phyloP scores from a whole-genome alignment of 1,284 basidiomycete genomes.

The Lignosus rhinocerotis region DNA sequence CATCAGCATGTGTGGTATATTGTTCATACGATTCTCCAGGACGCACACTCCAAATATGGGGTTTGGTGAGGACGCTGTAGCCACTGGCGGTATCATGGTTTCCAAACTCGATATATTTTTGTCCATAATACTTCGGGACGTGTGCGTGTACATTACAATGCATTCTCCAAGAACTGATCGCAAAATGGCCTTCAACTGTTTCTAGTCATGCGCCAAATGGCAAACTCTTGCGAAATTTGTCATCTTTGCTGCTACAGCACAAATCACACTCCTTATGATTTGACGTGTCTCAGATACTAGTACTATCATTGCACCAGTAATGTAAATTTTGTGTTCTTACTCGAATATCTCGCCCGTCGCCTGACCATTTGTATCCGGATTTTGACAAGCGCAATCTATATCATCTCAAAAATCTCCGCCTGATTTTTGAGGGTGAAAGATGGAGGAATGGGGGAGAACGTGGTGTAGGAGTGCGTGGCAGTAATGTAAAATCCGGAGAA shows the following conservation, averaged over 20 bases:
- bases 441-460: too few relatives aligned
- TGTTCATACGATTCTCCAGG: neutral
- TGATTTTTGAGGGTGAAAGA: too few relatives aligned
- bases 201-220: neutral
- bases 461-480: too few relatives aligned
- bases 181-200: neutral
- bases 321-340: too few relatives aligned
- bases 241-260: too few relatives aligned
- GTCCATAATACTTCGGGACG: neutral
- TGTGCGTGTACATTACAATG: slow-evolving; percentile 5
- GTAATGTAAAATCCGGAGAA: too few relatives aligned
- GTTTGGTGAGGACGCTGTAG: neutral
- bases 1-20: neutral
- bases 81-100: neutral
- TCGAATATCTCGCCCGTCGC: too few relatives aligned
- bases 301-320: too few relatives aligned
- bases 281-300: too few relatives aligned
- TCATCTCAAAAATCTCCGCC: too few relatives aligned
- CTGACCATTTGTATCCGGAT: too few relatives aligned
- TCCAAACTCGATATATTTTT: neutral
- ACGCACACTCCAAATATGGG: neutral
- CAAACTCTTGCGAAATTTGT: neutral
- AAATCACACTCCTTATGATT: neutral
- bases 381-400: too few relatives aligned
- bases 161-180: neutral